Conservation (phyloP, 805 yeast species). For the Candida berthetii region DNA sequence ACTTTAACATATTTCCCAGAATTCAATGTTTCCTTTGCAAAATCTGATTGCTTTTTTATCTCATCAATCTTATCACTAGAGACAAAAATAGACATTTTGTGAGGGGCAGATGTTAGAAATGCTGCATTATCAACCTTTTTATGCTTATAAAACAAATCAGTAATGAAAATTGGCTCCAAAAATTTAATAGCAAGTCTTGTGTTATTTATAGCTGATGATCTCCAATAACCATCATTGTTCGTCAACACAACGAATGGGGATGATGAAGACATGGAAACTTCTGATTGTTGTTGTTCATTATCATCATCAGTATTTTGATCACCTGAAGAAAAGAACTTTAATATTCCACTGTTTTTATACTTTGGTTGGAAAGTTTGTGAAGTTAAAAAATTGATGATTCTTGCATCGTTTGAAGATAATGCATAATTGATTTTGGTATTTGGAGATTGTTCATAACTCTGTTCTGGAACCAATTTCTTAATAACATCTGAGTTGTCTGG, state of each 20-base stretch:
- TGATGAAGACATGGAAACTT: slow-evolving; percentile 3
- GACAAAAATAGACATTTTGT: slow-evolving; percentile 24
- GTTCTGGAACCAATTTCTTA: background rate
- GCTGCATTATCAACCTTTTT: slow-evolving; percentile 30
- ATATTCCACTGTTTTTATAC: slow-evolving; percentile 3
- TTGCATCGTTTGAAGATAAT: slow-evolving; percentile 27
- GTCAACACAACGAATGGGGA: slow-evolving; percentile 19
- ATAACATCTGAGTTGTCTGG: too few relatives aligned
- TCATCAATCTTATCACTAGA: slow-evolving; percentile 6
- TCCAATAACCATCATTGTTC: slow-evolving; percentile 18
- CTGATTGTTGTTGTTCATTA: background rate
- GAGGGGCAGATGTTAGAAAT: slow-evolving; percentile 33
- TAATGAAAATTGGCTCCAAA: slow-evolving; percentile 30
- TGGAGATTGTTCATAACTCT: slow-evolving; percentile 1
- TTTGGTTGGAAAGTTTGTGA: slow-evolving; percentile 23
- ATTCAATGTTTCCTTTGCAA: slow-evolving; percentile 1
- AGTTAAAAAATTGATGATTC: slow-evolving; percentile 27
- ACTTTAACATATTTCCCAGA: slow-evolving; percentile 14
- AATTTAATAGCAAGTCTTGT: slow-evolving; percentile 28
- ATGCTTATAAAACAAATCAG: slow-evolving; percentile 28
- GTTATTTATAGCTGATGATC: slow-evolving; percentile 4
- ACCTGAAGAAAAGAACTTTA: background rate
- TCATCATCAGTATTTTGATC: background rate
- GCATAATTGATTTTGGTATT: slow-evolving; percentile 26
- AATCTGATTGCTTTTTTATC: background rate